These are phyloP conservation scores for Filosporella fistucella DNA, from an alignment of 495 filamentous ascomycete genomes.

Conservation along the genomic window DNA sequence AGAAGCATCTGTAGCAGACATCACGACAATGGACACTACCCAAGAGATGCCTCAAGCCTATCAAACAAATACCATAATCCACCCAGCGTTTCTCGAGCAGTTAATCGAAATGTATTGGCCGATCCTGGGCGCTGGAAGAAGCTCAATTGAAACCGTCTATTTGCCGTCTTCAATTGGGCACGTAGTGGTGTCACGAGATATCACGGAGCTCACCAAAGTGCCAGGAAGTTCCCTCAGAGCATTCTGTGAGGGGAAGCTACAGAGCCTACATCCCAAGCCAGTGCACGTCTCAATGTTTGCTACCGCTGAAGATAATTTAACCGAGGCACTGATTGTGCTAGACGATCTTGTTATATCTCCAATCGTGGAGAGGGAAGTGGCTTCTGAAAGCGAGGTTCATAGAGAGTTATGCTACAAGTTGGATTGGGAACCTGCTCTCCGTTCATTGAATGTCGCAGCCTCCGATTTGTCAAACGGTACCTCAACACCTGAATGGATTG, in stretches of 20 bases:
- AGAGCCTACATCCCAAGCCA: conserved; percentile 24
- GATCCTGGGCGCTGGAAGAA: conserved; percentile 37
- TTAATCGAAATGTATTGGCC: conserved; percentile 31
- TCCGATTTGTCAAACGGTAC: neutral
- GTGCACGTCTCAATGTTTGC: conserved; percentile 33
- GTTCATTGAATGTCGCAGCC: neutral
- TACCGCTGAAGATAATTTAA: conserved; percentile 15
- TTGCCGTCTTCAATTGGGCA: conserved; percentile 38
- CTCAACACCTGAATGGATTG: neutral
- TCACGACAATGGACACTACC: conserved; percentile 6
- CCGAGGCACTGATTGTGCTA: conserved; percentile 27
- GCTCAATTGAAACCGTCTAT: conserved; percentile 34
- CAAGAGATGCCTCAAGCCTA: conserved; percentile 13
- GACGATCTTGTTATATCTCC: conserved; percentile 33
- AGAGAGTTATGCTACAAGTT: conserved; percentile 34
- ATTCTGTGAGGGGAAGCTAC: conserved; percentile 28
- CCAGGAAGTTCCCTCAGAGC: conserved; percentile 28
- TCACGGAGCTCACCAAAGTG: conserved; percentile 23
- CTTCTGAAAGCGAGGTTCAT: conserved; percentile 16
- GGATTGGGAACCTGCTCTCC: conserved; percentile 26
- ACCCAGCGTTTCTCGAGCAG: conserved; percentile 18
- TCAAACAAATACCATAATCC: conserved; percentile 12
- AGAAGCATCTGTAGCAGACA: conserved; percentile 5
- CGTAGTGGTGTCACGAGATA: conserved; percentile 28
- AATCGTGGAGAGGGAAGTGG: conserved; percentile 24